Conservation (phyloP, 2,329 filamentous ascomycete species). For the Peltaster fructicola region DNA sequence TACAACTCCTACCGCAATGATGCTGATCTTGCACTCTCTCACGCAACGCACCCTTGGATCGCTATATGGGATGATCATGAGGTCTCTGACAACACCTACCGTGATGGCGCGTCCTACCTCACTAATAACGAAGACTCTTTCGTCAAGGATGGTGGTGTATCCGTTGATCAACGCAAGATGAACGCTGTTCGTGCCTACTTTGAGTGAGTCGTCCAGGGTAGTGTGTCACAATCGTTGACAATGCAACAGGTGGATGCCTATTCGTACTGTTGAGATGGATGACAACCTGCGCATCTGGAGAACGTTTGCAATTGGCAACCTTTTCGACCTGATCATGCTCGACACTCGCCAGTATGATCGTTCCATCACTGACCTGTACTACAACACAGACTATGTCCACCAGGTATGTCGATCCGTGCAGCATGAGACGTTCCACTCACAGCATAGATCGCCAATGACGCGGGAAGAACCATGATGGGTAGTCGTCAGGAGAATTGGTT, state of each 20-base stretch:
- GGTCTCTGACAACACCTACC: constrained; percentile 47
- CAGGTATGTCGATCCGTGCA: too few relatives aligned
- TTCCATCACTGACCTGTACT: constrained; percentile 39
- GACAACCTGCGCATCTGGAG: constrained; percentile 54
- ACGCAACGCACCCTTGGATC: constrained; percentile 44
- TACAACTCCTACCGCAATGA: constrained; percentile 44
- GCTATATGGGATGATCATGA: constrained; percentile 45
- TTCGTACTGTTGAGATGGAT: constrained; percentile 48
- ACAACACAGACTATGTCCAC: constrained; percentile 17
- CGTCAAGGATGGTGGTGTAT: constrained; percentile 36
- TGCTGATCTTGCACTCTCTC: constrained; percentile 37
- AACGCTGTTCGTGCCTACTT: constrained; percentile 56
- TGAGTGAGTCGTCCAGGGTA: constrained; percentile 33
- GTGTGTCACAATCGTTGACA: constrained; percentile 10
- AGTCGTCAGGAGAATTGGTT: constrained; percentile 59
- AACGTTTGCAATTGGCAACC: constrained; percentile 45
- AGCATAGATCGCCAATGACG: constrained; percentile 50
- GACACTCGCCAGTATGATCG: constrained; percentile 54
- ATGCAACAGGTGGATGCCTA: constrained; percentile 27
- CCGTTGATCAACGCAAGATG: constrained; percentile 55
- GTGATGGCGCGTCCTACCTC: constrained; percentile 40
- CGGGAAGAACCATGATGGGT: constrained; percentile 53
- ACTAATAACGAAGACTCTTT: constrained; percentile 54
- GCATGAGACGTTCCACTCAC: constrained; percentile 45
- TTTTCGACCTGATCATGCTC: constrained; percentile 50